phyloP scores from a whole-genome alignment of 768 basidiomycete genomes.

The Calocybe cyanea region DNA sequence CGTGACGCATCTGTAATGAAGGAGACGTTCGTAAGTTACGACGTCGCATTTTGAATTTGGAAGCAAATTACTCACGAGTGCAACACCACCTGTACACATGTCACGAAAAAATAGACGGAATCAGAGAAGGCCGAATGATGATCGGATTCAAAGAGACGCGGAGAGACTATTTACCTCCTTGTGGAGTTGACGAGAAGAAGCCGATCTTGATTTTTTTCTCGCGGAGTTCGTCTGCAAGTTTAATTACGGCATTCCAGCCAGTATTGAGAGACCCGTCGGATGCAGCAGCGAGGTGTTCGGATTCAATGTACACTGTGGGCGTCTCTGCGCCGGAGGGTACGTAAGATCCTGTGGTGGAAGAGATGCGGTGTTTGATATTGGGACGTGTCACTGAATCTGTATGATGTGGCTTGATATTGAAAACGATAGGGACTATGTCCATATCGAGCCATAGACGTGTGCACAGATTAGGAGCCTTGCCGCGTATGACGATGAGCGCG shows the following conservation, averaged over 20 bases:
- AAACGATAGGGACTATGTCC: slow-evolving; percentile 82
- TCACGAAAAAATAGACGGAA: slow-evolving; percentile 14
- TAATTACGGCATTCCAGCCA: slow-evolving; percentile 75
- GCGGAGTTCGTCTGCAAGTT: slow-evolving; percentile 80
- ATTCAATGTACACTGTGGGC: slow-evolving; percentile 65
- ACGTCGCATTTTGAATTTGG: slow-evolving; percentile 5
- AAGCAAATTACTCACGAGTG: slow-evolving; percentile 58
- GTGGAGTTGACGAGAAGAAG: slow-evolving; percentile 94
- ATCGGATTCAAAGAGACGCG: not conserved
- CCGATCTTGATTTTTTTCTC: slow-evolving; percentile 86
- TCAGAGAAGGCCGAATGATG: slow-evolving; percentile 9
- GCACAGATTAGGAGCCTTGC: slow-evolving; percentile 73
- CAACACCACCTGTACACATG: slow-evolving; percentile 72
- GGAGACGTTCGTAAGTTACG: slow-evolving; percentile 8
- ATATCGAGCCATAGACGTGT: slow-evolving; percentile 80
- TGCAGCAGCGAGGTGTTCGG: slow-evolving; percentile 41
- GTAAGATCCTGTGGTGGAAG: slow-evolving; percentile 75
- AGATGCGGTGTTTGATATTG: slow-evolving; percentile 80
- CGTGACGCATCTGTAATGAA: slow-evolving; percentile 78
- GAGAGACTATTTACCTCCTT: slow-evolving; percentile 62
- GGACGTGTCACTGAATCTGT: slow-evolving; percentile 75
- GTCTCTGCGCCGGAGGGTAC: slow-evolving; percentile 76
- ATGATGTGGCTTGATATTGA: slow-evolving; percentile 82
- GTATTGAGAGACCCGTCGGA: slow-evolving; percentile 34
- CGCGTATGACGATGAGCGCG: slow-evolving; percentile 16